Base-by-base conservation (phyloP, 2,329 filamentous ascomycete species). In the Exophiala spinifera region DNA sequence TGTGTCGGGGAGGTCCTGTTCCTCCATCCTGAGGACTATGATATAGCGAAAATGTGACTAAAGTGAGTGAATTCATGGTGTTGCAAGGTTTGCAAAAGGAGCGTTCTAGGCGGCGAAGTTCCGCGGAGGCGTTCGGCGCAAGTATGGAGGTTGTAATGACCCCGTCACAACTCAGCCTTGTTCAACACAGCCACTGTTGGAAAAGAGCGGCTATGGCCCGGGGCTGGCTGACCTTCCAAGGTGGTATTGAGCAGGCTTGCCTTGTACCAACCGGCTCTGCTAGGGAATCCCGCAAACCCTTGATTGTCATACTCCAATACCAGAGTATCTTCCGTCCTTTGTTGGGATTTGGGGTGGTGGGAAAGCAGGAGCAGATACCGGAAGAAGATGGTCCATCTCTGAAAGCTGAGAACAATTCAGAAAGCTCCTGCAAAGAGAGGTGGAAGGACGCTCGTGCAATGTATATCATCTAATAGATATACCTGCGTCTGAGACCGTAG, bases 281-380 rank as follows among this genome's bases (percentile, higher is more conserved):
- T 92, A 0, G 92, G 92, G 0, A 92, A 92, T 72, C 97, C 92
- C 0, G 89, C 90, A 63, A 96, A 82, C 56, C 89, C 80, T 70
- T 95, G 78, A 5, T 91, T 46, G 21, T 46, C 43, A 46, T 46
- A 46, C 95, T 55, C 36, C 36, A 39, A 39, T 11, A 39, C 36
- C 17, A 5, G 36, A 17, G 14, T 6, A 39, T 39, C 36, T n/a
- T 39, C 36, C 17, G 36, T 15, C n/a, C n/a, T n/a, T n/a, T n/a
- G n/a, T 39, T 15, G 36, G 36, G 36, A 39, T 39, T 10, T 39
- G 6, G 13, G 17, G 36, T 39, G 36, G 36, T 7, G 36, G n/a
- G 17, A 15, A 39, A n/a, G 17, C 13, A 11, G 36, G 36, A n/a
- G n/a, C 17, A 10, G 36, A 39, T 15, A 39, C 36, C 3, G 36